Evolutionary conservation across 495 filamentous ascomycete species (phyloP), one percentile per base, ranked within the genome.

Genomic region (Daldinia loculata): DNA sequence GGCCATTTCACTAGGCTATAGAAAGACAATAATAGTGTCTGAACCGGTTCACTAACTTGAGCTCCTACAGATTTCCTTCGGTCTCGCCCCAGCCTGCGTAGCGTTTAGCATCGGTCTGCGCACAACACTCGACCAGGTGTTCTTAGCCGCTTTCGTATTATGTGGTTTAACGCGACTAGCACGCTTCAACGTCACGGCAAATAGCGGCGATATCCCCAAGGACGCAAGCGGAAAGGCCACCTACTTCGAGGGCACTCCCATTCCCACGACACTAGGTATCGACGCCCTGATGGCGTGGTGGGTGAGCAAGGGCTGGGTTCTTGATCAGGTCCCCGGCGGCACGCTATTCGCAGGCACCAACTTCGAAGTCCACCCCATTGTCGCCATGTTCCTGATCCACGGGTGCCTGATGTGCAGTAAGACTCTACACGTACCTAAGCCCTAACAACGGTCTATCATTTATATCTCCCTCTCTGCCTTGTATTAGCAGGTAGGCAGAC

Each of bases 191-290:
- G 95, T 99, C 48, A 98, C 96, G 2, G 94, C 93, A 9, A 84
- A 88, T 41, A 87, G 87, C 62, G 70, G 66, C 0, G 60, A 61
- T 59, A 85, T 99, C 14, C 95, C 95, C 52, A 98, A 97, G 82
- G 96, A 99, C 74, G 89, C 88, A 45, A 89, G 84, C 7, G 95
- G 95, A 52, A 99, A 99, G 82, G 92, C 90, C 26, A 87, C 89
- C 75, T 98, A 97, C 79, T 99, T 99, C 71, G 94, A 98, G 80
- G 95, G 95, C 75, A 96, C 95, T 2, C 95, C 95, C 17, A 98
- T 98, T 76, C 95, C 95, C 3, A 98, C 92, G 4, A 92, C 91
- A 14, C 81, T 98, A 15, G 88, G 84, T 1, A 89, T 98, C 67
- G 93, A 92, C 56, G 85, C 82, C 19, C 68, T 94, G 12, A 98